A percentile compares a stretch with the other conserved stretches of the same genome.
Evolutionary conservation across 768 basidiomycete species (phyloP).

Genomic region (Leccinum aurantiacum): DNA sequence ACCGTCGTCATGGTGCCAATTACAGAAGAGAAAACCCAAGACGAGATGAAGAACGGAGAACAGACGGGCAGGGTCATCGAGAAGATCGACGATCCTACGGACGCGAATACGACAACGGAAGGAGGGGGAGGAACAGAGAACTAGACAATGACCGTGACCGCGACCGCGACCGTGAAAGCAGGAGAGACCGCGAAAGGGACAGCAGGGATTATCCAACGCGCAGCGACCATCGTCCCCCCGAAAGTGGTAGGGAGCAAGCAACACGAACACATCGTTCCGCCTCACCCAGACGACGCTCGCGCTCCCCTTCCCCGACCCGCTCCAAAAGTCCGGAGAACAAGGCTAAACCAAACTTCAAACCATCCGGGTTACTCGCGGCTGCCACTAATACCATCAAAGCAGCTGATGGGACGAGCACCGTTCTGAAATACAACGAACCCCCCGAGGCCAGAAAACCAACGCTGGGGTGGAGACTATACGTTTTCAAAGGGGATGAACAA

Average conservation of each 20-base stretch:
- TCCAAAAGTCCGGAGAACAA: slow-evolving; percentile 53
- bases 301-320: slow-evolving; percentile 41
- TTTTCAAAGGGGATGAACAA: slow-evolving; percentile 95
- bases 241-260: slow-evolving; percentile 34
- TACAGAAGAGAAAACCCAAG: slow-evolving; percentile 16
- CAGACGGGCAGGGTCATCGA: slow-evolving; percentile 17
- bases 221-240: slow-evolving; percentile 24
- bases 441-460: slow-evolving; percentile 94
- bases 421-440: slow-evolving; percentile 98
- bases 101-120: slow-evolving; percentile 23
- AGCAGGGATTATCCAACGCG: slow-evolving; percentile 40
- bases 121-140: slow-evolving; percentile 16
- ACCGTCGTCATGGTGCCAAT: slow-evolving; percentile 17
- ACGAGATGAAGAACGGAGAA: slow-evolving; percentile 25
- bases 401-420: slow-evolving; percentile 71
- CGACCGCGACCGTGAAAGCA: slow-evolving; percentile 11
- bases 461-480: slow-evolving; percentile 91
- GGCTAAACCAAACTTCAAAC: slow-evolving; percentile 85
- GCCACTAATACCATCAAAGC: slow-evolving; percentile 90
- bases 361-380: slow-evolving; percentile 90
- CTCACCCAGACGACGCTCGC: slow-evolving; percentile 45
- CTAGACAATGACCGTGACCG: slow-evolving; percentile 10
- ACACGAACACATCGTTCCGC: slow-evolving; percentile 52
- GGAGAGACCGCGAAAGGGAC: slow-evolving; percentile 33
- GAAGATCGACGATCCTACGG: slow-evolving; percentile 20